Evolutionary conservation across 2,329 filamentous ascomycete genomes (phyloP), one percentile per base, ranked within the genome.

Genomic region (Penicillium sp.): DNA sequence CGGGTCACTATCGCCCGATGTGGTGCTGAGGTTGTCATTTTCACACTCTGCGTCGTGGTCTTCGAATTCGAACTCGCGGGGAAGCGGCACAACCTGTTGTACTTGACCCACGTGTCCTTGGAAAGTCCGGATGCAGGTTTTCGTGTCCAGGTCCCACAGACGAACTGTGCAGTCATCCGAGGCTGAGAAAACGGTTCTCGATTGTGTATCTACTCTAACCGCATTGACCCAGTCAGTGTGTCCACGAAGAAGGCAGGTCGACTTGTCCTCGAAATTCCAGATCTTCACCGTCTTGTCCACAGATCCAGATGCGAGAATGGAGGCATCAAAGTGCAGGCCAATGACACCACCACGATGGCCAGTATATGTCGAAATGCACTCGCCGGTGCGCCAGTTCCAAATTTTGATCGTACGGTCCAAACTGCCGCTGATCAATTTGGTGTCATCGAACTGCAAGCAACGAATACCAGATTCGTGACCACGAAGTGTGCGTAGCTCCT

Each of bases 171-270:
- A 90, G 75, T 99, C 95, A 73, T 99, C 95, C 0, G 93, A 97
- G 1, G 93, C 93, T 0, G 94, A 97, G 72, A 98, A 90, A 3
- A 98, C 85, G 0, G 93, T 97, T 15, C 92, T 89, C 9, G 92
- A 96, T 1, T 85, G 80, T 0, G 89, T 85, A 75, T 99, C 93
- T 44, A 99, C 87, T 67, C 90, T 90, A 35, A 98, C 94, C n/a
- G 91, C 90, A 78, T 99, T 99, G 70, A 99, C 93, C 91, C 94
- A 98, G 75, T 98, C 93, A 0, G 84, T 87, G 75, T 99, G 95
- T 8, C 93, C 94, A 26, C 89, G 88, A 13, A 99, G 83, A 56
- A 88, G 85, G 69, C 90, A 96, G 0, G 90, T 91, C 57, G 91
- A 89, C 74, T 92, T 92, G 62, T 91, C 91, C 70, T 91, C 86